Evolutionary conservation across 1,284 basidiomycete genomes (phyloP).

Genomic region (Moesziomyces globuligerus): DNA sequence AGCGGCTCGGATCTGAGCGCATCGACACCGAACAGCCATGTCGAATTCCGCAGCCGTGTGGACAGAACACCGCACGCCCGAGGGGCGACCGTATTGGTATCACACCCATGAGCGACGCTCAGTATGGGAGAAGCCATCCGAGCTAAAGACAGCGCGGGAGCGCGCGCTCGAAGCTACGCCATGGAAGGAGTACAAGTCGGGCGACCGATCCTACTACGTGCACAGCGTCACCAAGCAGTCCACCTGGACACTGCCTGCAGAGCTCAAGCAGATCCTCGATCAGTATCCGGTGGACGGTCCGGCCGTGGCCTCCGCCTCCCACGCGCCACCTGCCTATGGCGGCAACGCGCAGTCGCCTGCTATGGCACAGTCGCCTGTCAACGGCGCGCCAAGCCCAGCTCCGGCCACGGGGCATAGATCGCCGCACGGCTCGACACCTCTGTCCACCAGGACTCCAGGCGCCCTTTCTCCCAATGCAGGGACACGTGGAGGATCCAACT

Average conservation of each 20-base stretch:
- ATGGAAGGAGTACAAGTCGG: constrained; percentile 66
- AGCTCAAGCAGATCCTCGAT: constrained; percentile 60
- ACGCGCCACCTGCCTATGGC: constrained; percentile 6
- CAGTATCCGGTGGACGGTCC: constrained; percentile 33
- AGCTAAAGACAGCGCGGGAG: constrained; percentile 64
- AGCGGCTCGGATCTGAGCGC: too few relatives aligned
- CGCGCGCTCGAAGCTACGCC: constrained; percentile 59
- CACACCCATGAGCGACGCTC: constrained; percentile 56
- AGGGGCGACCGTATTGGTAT: constrained; percentile 65
- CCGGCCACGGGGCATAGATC: constrained; percentile 8
- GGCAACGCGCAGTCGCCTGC: constrained; percentile 12
- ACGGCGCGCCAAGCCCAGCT: constrained; percentile 11
- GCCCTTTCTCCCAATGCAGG: constrained; percentile 8
- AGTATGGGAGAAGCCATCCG: constrained; percentile 66
- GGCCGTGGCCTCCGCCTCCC: background rate
- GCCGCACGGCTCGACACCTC: background rate
- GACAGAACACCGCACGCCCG: constrained; percentile 61
- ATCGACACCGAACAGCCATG: constrained; percentile 10
- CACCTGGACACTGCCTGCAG: constrained; percentile 61
- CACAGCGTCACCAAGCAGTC: constrained; percentile 64
- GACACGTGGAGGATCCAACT: too few relatives aligned
- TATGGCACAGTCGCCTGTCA: constrained; percentile 6
- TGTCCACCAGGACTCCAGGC: background rate
- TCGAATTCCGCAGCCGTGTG: constrained; percentile 19
- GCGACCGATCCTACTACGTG: constrained; percentile 65